These are phyloP conservation scores for Cerrena zonata DNA, from an alignment of 1,284 basidiomycete genomes.

Conservation along the genomic window DNA sequence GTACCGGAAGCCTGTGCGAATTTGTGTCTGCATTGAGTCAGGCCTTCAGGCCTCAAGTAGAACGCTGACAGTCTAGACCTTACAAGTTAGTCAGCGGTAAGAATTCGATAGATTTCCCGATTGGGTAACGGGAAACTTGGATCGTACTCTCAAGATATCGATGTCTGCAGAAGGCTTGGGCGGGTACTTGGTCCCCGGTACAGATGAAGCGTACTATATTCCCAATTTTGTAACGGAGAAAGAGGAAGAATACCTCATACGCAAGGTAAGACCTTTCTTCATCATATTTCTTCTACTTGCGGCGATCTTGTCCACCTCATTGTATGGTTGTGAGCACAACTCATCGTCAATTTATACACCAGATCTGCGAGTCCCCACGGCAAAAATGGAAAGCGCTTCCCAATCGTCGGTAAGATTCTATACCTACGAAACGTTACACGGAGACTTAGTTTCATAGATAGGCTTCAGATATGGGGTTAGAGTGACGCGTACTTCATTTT, in stretches of 20 bases:
- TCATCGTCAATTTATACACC: not conserved
- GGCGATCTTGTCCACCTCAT: not conserved
- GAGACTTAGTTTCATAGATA: constrained; percentile 24
- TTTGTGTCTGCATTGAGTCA: no score
- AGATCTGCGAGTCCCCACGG: constrained; percentile 75
- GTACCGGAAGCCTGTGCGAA: no score
- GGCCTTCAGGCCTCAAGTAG: no score
- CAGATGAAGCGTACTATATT: constrained; percentile 55
- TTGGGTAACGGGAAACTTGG: no score
- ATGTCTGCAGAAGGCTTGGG: not conserved
- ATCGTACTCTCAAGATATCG: no score
- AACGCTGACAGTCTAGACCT: no score
- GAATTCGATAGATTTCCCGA: no score
- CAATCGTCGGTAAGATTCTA: constrained; percentile 59
- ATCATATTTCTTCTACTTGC: not conserved
- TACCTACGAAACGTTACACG: not conserved
- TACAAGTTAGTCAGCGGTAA: no score
- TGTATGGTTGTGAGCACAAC: not conserved
- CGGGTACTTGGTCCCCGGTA: constrained; percentile 33
- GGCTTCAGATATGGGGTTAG: constrained; percentile 75
- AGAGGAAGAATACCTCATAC: constrained; percentile 74
- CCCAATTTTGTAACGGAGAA: constrained; percentile 75
- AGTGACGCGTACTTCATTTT: constrained; percentile 4
- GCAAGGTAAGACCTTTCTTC: constrained; percentile 47
- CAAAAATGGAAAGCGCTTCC: constrained; percentile 81